A percentile compares a stretch with the other conserved stretches of the same genome.
These are phyloP conservation scores for Caryopteris hybrid DNA, from an alignment of 305 asterid genomes.

Conservation along the genomic window DNA sequence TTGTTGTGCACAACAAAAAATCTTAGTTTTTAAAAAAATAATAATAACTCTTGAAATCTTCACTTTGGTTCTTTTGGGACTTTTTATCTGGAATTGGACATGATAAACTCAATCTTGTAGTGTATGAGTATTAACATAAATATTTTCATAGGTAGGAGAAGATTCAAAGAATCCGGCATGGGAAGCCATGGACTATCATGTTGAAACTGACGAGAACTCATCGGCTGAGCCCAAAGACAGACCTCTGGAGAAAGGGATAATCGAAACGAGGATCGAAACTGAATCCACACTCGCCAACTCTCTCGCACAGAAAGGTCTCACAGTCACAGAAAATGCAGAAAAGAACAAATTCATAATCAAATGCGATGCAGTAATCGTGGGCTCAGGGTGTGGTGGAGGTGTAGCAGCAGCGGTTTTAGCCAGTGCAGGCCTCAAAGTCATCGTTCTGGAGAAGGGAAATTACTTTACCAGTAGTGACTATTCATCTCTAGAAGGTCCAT, in stretches of 20 bases:
- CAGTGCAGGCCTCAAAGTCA: constrained; percentile 61
- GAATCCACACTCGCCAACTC: constrained; percentile 39
- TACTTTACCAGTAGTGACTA: constrained; percentile 57
- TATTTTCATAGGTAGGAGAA: constrained; percentile 42
- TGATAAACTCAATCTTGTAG: too few species aligned
- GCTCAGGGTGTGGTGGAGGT: constrained; percentile 94
- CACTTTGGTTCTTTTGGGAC: too few species aligned
- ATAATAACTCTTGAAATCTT: too few species aligned
- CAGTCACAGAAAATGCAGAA: constrained; percentile 25
- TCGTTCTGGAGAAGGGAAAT: constrained; percentile 80
- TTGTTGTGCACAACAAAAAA: too few species aligned
- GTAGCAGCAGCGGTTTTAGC: constrained; percentile 81
- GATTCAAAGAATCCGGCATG: constrained; percentile 55
- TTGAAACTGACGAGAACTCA: constrained; percentile 29
- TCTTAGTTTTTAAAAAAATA: too few species aligned
- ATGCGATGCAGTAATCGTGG: constrained; percentile 79
- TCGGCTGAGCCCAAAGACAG: constrained; percentile 20
- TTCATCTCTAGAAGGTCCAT: constrained; percentile 78
- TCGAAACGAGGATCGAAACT: constrained; percentile 46
- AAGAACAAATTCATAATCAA: constrained; percentile 32
- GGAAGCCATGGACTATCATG: constrained; percentile 70
- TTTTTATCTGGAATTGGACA: too few species aligned
- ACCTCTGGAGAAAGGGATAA: constrained; percentile 66
- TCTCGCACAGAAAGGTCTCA: constrained; percentile 47
- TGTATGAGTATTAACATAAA: background rate